Conservation (phyloP, 306 rosid species). For the Datisca glomerata region DNA sequence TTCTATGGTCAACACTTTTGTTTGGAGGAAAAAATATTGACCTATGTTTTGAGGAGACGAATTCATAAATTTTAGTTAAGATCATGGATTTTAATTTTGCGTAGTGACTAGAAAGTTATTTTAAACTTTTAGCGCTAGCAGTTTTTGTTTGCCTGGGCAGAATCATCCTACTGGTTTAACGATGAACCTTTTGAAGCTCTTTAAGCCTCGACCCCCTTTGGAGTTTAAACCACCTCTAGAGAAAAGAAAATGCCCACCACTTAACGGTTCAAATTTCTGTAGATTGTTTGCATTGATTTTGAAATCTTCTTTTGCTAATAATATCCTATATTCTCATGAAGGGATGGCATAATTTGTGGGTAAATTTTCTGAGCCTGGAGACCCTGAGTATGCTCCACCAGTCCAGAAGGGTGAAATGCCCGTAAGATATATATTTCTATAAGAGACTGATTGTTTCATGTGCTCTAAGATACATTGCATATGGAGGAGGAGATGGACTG, state of each 20-base stretch:
- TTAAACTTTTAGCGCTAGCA: no score
- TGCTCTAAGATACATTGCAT: no score
- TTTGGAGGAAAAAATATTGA: no score
- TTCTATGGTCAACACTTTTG: no score
- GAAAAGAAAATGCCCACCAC: conserved; percentile 81
- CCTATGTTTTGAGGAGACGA: no score
- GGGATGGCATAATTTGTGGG: conserved; percentile 86
- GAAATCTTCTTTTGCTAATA: not conserved
- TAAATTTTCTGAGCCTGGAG: conserved; percentile 78
- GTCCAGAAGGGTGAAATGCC: conserved; percentile 65
- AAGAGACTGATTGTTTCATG: not conserved
- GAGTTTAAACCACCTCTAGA: conserved; percentile 96
- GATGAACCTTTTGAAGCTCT: conserved; percentile 74
- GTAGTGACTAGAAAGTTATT: no score
- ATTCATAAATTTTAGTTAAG: no score
- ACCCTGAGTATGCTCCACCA: conserved; percentile 72
- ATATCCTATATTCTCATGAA: conserved; percentile 13
- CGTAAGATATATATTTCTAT: conserved; percentile 24
- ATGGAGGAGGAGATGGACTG: no score
- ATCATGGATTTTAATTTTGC: no score
- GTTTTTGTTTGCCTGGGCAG: no score
- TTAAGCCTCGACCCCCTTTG: conserved; percentile 92
- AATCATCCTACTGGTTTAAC: conserved; percentile 98
- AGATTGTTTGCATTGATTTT: conserved; percentile 1
- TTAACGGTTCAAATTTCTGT: conserved; percentile 36